Percentiles rank a stretch among this genome's conserved stretches.
phyloP scores from a whole-genome alignment of 306 rosid genomes.

The Vigna mungo region DNA sequence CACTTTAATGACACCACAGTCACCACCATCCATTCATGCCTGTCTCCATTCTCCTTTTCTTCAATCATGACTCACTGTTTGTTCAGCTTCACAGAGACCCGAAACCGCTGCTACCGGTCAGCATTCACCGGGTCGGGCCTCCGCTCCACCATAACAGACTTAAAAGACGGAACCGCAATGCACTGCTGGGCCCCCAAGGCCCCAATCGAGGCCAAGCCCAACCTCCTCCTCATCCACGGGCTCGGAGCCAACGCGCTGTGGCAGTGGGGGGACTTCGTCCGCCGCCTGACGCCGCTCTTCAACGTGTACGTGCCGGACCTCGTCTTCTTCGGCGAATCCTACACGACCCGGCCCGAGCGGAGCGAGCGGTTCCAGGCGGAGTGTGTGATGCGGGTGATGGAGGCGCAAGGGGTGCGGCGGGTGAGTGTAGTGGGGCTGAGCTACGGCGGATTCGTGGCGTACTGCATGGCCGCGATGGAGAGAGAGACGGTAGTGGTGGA shows the following conservation, averaged over 20 bases:
- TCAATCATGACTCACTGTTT: constrained; percentile 54
- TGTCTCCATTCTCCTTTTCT: neutral
- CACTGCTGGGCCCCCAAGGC: constrained; percentile 87
- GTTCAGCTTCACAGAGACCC: constrained; percentile 67
- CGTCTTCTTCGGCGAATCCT: constrained; percentile 77
- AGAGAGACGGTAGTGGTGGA: constrained; percentile 74
- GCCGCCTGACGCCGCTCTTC: constrained; percentile 55
- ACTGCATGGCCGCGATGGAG: constrained; percentile 63
- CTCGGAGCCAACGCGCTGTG: constrained; percentile 80
- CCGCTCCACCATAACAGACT: constrained; percentile 61
- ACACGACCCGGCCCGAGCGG: constrained; percentile 67
- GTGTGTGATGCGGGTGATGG: constrained; percentile 77
- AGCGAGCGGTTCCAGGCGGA: constrained; percentile 76
- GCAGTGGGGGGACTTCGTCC: constrained; percentile 79
- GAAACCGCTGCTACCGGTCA: constrained; percentile 63
- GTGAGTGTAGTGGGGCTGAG: constrained; percentile 78
- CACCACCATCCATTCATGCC: neutral
- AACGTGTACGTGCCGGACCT: constrained; percentile 90
- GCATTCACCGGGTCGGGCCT: constrained; percentile 70
- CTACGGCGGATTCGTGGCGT: constrained; percentile 87
- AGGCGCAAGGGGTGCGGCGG: constrained; percentile 57
- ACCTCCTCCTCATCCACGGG: constrained; percentile 86
- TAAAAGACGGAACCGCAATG: constrained; percentile 73
- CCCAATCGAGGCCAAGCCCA: constrained; percentile 55
- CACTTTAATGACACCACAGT: neutral